Conservation (phyloP, 179 eudicot genomes). For the Carnegiea gigantea region DNA sequence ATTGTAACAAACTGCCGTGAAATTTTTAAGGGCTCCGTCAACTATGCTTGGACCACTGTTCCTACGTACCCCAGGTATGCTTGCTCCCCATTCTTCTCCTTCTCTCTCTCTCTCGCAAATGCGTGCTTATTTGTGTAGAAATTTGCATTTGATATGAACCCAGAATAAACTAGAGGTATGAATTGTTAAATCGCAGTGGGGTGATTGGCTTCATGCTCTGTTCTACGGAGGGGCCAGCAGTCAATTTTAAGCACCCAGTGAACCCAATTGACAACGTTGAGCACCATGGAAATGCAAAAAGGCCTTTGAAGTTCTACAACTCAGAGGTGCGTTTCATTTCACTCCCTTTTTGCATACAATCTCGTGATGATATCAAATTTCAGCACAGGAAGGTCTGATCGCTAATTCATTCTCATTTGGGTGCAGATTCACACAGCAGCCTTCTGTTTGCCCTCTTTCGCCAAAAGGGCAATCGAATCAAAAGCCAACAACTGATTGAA, state of each 20-base stretch:
- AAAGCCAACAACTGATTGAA: slow-evolving; percentile 34
- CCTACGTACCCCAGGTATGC: slow-evolving; percentile 93
- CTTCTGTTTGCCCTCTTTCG: slow-evolving; percentile 88
- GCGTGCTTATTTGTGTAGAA: background rate
- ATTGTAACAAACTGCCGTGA: slow-evolving; percentile 87
- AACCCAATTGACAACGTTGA: slow-evolving; percentile 68
- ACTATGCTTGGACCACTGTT: slow-evolving; percentile 99
- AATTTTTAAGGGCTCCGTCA: slow-evolving; percentile 91
- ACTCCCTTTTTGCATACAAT: background rate
- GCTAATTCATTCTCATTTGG: background rate
- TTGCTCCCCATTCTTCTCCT: background rate
- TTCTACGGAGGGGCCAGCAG: slow-evolving; percentile 80
- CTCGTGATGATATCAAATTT: background rate
- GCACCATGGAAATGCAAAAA: slow-evolving; percentile 36
- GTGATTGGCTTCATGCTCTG: slow-evolving; percentile 94
- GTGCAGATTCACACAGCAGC: slow-evolving; percentile 82
- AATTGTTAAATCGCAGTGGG: slow-evolving; percentile 50
- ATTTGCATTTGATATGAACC: background rate
- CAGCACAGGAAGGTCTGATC: background rate
- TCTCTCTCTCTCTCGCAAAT: background rate
- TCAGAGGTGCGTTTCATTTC: slow-evolving; percentile 48
- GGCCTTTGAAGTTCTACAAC: slow-evolving; percentile 84
- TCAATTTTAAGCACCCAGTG: slow-evolving; percentile 77
- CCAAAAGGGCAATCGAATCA: slow-evolving; percentile 69
- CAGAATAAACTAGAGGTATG: background rate